Conservation (phyloP, 768 basidiomycete species). For the Rhodotorula taiwanensis region DNA sequence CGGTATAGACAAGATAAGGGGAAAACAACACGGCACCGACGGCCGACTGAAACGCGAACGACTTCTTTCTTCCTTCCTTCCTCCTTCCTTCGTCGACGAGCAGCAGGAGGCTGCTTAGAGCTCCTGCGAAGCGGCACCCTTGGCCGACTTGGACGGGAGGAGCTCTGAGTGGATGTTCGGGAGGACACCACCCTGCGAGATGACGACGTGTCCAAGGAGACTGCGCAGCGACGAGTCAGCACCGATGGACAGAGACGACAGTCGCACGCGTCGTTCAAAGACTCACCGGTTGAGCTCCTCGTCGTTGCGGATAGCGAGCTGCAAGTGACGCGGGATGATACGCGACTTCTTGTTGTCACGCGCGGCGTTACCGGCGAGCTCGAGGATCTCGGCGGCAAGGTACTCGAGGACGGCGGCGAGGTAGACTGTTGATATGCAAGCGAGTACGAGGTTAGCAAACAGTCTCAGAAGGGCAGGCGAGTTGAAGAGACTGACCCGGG, state of each 20-base stretch:
- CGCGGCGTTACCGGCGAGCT: conserved; percentile 67
- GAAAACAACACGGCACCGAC: no score
- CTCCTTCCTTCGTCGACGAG: no score
- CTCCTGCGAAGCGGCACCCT: conserved; percentile 17
- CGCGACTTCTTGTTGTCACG: conserved; percentile 75
- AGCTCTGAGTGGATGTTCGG: conserved; percentile 56
- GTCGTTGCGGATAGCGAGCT: conserved; percentile 69
- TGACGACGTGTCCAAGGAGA: conserved; percentile 52
- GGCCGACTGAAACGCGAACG: no score
- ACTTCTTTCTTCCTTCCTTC: no score
- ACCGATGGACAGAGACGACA: conserved; percentile 50
- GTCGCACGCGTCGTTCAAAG: conserved; percentile 43
- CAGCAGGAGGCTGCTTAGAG: conserved; percentile 13
- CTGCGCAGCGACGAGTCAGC: not conserved
- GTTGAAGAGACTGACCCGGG: conserved; percentile 45
- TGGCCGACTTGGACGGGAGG: conserved; percentile 35
- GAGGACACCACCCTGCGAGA: conserved; percentile 69
- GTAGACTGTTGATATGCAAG: conserved; percentile 58
- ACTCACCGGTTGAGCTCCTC: conserved; percentile 64
- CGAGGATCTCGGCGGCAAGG: conserved; percentile 76
- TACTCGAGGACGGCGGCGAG: conserved; percentile 81
- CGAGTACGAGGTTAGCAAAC: not conserved
- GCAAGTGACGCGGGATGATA: conserved; percentile 71
- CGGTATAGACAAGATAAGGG: no score
- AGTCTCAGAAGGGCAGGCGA: not conserved